A percentile compares a stretch with the other conserved stretches of the same genome.
phyloP scores from a whole-genome alignment of 441 rosid genomes.

The Kokia cookei region DNA sequence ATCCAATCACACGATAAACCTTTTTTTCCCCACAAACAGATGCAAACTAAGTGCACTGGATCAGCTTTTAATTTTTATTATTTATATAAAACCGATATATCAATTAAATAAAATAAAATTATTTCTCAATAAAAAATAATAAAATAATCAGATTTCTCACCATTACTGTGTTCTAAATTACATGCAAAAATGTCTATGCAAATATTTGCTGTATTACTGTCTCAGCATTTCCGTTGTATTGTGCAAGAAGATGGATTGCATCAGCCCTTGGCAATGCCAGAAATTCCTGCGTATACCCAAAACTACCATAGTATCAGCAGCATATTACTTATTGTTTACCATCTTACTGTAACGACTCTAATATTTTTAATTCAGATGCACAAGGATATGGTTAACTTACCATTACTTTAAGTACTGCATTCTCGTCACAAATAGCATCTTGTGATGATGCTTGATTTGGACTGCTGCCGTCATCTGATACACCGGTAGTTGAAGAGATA shows the following conservation, averaged over 20 bases:
- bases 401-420: constrained; percentile 94
- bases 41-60: neutral
- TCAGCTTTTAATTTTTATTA: neutral
- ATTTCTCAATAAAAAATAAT: neutral
- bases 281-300: constrained; percentile 62
- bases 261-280: constrained; percentile 93
- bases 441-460: constrained; percentile 64
- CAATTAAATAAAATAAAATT: neutral
- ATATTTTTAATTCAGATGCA: neutral
- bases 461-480: constrained; percentile 76
- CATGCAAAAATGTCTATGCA: constrained; percentile 12
- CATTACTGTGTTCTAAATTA: neutral
- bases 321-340: neutral
- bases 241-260: constrained; percentile 87
- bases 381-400: constrained; percentile 34
- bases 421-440: constrained; percentile 69
- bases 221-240: constrained; percentile 84
- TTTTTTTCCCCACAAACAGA: neutral
- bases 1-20: too few relatives aligned
- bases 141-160: neutral
- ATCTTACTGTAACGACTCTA: neutral
- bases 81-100: neutral
- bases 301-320: neutral
- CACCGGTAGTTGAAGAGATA: constrained; percentile 50
- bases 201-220: constrained; percentile 82